Evolutionary conservation across 2,329 filamentous ascomycete genomes (phyloP), one percentile per base, ranked within the genome.

Genomic region (Trichoderma koningii): DNA sequence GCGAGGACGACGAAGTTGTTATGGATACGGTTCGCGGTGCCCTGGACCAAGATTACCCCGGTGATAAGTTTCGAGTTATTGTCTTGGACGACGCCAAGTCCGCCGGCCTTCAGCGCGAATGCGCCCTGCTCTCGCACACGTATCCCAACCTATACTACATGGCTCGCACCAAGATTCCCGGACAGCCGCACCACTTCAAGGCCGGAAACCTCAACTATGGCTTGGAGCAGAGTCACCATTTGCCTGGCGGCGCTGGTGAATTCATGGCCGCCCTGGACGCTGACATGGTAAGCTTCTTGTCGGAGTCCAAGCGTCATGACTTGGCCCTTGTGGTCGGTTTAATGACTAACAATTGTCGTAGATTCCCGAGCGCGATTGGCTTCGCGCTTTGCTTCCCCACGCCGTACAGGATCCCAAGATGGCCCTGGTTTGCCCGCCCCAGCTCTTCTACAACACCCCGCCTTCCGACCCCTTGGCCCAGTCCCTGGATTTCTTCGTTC

Each of bases 181-280:
- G 80, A 7, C 75, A 79, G 41, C 81, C 81, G 1, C 79, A 85
- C 69, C 82, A 86, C 71, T 88, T 85, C 78, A 89, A 89, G 77
- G 85, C 86, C 1, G 86, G 86, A 57, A 89, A 89, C 71, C 76
- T 89, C 60, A 88, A 87, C 74, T 83, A 85, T 64, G 87, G 84
- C 41, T 74, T 86, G 21, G 81, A 85, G 17, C 78, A 81, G 63
- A 78, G 81, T 5, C 77, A 78, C 17, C 71, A 75, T n/a, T 74
- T 87, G 38, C 82, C 83, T 1, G 84, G 83, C 19, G 85, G 85
- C 26, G 78, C 83, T n/a, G 79, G 79, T 47, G 79, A 84, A 69
- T 88, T 80, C 72, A 83, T 88, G 71, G 86, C 85, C n/a, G 83
- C 84, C 45, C 76, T 89, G 41, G 87, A 89, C 71, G 87, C 86